These are phyloP conservation scores for Penicillium herquei DNA, from an alignment of 495 filamentous ascomycete species.

Conservation along the genomic window DNA sequence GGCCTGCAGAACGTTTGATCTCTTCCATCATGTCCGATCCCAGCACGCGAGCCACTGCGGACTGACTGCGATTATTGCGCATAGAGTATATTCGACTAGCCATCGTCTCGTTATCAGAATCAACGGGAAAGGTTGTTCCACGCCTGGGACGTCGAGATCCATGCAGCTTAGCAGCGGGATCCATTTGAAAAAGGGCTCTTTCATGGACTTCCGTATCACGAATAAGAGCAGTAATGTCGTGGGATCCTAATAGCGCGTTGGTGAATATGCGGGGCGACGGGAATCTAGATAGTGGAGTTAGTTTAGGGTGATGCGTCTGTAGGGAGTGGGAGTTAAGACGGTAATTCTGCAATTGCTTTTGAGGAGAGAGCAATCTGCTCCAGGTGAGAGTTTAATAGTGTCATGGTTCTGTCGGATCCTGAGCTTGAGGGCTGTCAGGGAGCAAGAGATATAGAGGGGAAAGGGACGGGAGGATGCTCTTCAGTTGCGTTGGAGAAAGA, in stretches of 20 bases:
- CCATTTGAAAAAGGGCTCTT: conserved; percentile 89
- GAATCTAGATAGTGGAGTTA: conserved; percentile 55
- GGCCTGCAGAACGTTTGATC: conserved; percentile 60
- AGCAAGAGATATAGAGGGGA: neutral
- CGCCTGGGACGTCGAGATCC: conserved; percentile 44
- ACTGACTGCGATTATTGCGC: conserved; percentile 65
- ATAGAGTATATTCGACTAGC: conserved; percentile 51
- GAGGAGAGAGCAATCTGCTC: conserved; percentile 89
- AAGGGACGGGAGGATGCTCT: neutral
- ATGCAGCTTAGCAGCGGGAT: conserved; percentile 54
- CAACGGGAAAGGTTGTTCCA: conserved; percentile 44
- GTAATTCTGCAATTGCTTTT: conserved; percentile 76
- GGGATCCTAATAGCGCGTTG: conserved; percentile 80
- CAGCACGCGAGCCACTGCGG: conserved; percentile 85
- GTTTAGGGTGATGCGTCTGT: neutral
- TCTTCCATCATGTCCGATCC: conserved; percentile 84
- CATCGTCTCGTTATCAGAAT: conserved; percentile 43
- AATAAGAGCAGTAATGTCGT: conserved; percentile 92
- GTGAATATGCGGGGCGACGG: conserved; percentile 92
- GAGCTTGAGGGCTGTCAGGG: neutral
- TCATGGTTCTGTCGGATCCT: conserved; percentile 47
- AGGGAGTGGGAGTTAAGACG: conserved; percentile 44
- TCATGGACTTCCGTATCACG: conserved; percentile 95
- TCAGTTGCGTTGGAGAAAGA: neutral
- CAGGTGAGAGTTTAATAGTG: conserved; percentile 77